phyloP scores from a whole-genome alignment of 75 land plant species.

The Selaginella moellendorffii region DNA sequence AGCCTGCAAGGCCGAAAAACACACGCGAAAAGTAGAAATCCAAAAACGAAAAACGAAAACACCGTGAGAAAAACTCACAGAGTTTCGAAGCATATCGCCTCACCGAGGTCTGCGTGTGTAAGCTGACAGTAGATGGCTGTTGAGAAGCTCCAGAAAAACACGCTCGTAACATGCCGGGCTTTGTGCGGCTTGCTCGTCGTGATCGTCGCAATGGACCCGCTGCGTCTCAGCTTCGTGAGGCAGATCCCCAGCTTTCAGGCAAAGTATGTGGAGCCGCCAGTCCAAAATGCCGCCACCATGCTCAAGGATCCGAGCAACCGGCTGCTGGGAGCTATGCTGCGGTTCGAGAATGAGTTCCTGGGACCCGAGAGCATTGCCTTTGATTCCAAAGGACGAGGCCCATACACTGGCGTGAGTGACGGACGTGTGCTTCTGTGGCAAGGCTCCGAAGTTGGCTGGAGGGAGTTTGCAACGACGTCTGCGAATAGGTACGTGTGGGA shows the following conservation, averaged over 20 bases:
- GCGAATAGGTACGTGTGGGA: conserved; percentile 36
- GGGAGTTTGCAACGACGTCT: conserved; percentile 37
- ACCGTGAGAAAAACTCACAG: background rate
- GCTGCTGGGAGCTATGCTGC: conserved; percentile 21
- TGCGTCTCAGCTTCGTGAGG: conserved; percentile 14
- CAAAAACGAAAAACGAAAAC: background rate
- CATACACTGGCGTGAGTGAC: conserved; percentile 62
- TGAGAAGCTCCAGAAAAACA: background rate
- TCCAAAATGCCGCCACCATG: background rate
- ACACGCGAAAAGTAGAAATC: background rate
- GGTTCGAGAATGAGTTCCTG: conserved; percentile 8
- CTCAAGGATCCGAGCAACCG: conserved; percentile 19
- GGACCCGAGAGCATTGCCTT: conserved; percentile 72
- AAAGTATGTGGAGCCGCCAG: conserved; percentile 6
- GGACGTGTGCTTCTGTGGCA: conserved; percentile 56
- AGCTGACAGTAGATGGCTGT: background rate
- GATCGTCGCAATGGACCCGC: conserved; percentile 23
- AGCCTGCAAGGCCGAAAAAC: no score
- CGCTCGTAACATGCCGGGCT: background rate
- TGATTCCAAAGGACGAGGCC: conserved; percentile 44
- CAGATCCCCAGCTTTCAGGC: conserved; percentile 14
- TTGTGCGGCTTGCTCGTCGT: conserved; percentile 1
- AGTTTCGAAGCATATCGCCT: background rate
- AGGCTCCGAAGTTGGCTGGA: conserved; percentile 31
- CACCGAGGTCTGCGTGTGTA: background rate